Percentiles rank a stretch among this genome's conserved stretches.
Evolutionary conservation across 2,329 filamentous ascomycete genomes (phyloP).

Genomic region (Orbilia quercus): DNA sequence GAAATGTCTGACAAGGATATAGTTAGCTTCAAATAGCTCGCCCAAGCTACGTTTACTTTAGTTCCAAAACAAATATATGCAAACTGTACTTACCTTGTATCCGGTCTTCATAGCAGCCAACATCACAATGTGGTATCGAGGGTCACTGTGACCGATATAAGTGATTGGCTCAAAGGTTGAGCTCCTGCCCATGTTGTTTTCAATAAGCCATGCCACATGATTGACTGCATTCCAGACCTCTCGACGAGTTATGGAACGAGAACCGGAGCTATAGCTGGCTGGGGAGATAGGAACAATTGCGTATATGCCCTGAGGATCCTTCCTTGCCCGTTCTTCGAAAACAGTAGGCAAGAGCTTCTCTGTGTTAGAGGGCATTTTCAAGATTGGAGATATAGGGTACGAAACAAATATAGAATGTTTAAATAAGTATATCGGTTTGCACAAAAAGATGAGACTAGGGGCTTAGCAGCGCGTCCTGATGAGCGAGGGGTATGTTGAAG

Average conservation of each 20-base stretch:
- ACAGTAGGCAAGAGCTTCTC: neutral
- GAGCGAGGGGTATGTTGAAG: too few species aligned
- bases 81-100: conserved; percentile 61
- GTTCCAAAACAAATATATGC: too few species aligned
- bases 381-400: neutral
- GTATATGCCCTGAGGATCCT: conserved; percentile 9
- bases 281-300: neutral
- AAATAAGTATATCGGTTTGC: too few species aligned
- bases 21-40: neutral
- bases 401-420: too few species aligned
- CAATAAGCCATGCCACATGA: conserved; percentile 62
- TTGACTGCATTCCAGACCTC: conserved; percentile 61
- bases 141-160: conserved; percentile 63
- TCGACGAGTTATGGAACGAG: conserved; percentile 60
- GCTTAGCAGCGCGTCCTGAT: too few species aligned
- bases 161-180: conserved; percentile 62
- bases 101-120: conserved; percentile 65
- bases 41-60: neutral
- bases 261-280: conserved; percentile 57
- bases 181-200: conserved; percentile 60
- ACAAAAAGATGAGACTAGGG: too few species aligned
- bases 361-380: neutral
- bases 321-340: conserved; percentile 7
- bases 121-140: conserved; percentile 63
- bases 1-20: neutral